Evolutionary conservation across 2,329 filamentous ascomycete genomes (phyloP), one percentile per base, ranked within the genome.

Genomic region (Sarocladiaceae sp.): DNA sequence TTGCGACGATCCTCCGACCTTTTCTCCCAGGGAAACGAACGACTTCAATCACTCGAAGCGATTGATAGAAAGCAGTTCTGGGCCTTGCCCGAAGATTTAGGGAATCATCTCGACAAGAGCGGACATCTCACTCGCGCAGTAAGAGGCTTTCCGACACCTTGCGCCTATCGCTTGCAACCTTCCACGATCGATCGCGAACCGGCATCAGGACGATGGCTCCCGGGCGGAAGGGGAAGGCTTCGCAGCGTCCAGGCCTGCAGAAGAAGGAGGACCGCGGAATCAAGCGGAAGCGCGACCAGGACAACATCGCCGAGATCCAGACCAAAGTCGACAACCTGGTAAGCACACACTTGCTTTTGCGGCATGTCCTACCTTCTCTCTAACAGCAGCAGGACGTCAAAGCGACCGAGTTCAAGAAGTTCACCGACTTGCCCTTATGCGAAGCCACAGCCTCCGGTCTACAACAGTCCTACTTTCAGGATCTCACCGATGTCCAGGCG

Each of bases 401-500:
- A 51, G 66, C 70, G 7, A 60, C 70, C 51, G 66, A 77, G 13
- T 70, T 76, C 55, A 82, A 80, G 51, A 76, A 77, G 51, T 98
- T 98, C 63, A 73, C 82, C 54, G 82, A 95, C 47, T 76, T 98
- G 1, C 93, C 93, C 13, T 76, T 98, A 45, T 97, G 89, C 44
- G 76, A 83, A 52, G 76, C 87, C 13, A 97, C 93, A 2, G 70
- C 78, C 26, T 76, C 76, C 16, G 93, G 93, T 43, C 79, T 98
- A 50, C 80, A 90, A 51, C 76, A 85, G 32, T 89, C 87, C 11
- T 89, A 97, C 63, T 98, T 91, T 70, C 86, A 90, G 58, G 82
- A 79, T 40, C 73, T 96, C 53, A 98, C 93, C 49, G 90, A 95
- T 52, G 87, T 98, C 55, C 93, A 98, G 68, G 77, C 84, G 40